phyloP scores from a whole-genome alignment of 2,329 filamentous ascomycete species.

The Pestalotiopsis sp. region DNA sequence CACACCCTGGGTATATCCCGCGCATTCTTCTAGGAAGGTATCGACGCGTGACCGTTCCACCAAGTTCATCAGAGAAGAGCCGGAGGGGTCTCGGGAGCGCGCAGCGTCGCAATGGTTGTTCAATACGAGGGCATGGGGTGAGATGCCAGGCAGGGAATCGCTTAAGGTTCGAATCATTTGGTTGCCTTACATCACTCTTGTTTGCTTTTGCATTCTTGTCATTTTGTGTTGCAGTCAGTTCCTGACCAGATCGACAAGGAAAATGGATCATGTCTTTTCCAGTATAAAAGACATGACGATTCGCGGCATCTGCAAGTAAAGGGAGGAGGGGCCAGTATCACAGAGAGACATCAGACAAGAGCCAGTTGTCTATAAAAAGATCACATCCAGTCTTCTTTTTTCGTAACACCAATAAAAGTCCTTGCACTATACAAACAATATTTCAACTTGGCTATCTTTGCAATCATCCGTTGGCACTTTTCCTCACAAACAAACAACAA shows the following conservation, averaged over 20 bases:
- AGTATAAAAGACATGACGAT: background rate
- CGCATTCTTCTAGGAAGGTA: conserved; percentile 1
- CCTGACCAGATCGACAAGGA: background rate
- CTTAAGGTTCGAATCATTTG: background rate
- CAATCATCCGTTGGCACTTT: background rate
- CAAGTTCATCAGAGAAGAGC: background rate
- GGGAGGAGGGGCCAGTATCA: background rate
- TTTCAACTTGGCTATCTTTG: too few species aligned
- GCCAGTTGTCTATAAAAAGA: background rate
- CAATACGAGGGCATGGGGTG: background rate
- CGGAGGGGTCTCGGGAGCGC: background rate
- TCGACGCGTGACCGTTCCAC: background rate
- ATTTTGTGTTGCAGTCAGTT: background rate
- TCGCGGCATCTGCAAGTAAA: background rate
- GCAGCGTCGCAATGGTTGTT: background rate
- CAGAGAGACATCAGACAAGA: background rate
- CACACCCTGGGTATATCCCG: background rate
- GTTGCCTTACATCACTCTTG: background rate
- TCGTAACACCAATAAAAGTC: background rate
- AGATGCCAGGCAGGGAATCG: background rate
- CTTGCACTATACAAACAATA: background rate
- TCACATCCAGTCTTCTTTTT: background rate
- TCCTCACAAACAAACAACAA: background rate
- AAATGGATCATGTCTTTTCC: background rate
- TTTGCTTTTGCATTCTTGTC: background rate